These are phyloP conservation scores for Vitis vinifera DNA, from an alignment of 164 flowering plant species.

Conservation along the genomic window DNA sequence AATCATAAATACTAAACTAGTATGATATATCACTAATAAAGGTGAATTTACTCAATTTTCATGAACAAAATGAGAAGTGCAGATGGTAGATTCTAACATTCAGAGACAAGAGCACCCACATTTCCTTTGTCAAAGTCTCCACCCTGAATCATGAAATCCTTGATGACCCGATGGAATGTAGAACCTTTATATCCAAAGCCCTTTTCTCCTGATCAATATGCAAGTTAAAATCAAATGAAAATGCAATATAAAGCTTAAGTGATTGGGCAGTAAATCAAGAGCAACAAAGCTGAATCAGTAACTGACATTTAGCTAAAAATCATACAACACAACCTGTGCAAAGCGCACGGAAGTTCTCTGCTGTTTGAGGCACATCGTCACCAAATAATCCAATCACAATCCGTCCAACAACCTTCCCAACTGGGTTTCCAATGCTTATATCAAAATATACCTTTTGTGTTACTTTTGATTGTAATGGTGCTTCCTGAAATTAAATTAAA, in stretches of 20 bases:
- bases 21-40: not conserved
- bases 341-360: slow-evolving; percentile 91
- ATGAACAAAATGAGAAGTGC: not conserved
- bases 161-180: slow-evolving; percentile 88
- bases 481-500: slow-evolving; percentile 41
- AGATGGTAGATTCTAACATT: not conserved
- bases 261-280: not conserved
- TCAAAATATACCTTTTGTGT: slow-evolving; percentile 86
- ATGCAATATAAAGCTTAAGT: slow-evolving; percentile 1
- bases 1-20: no score
- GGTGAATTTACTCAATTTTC: no score
- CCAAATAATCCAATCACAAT: slow-evolving; percentile 92
- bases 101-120: slow-evolving; percentile 27
- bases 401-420: slow-evolving; percentile 76
- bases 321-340: slow-evolving; percentile 71
- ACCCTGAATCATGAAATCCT: slow-evolving; percentile 97
- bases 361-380: slow-evolving; percentile 95
- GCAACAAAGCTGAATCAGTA: not conserved
- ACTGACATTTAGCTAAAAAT: not conserved
- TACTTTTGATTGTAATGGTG: slow-evolving; percentile 65
- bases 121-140: slow-evolving; percentile 89
- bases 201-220: slow-evolving; percentile 68
- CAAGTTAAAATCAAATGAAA: slow-evolving; percentile 7
- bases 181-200: slow-evolving; percentile 94
- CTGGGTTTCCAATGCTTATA: slow-evolving; percentile 89